Conservation (phyloP, 225 moss, liverwort and hornwort genomes). For the Rhytidiadelphus loreus region DNA sequence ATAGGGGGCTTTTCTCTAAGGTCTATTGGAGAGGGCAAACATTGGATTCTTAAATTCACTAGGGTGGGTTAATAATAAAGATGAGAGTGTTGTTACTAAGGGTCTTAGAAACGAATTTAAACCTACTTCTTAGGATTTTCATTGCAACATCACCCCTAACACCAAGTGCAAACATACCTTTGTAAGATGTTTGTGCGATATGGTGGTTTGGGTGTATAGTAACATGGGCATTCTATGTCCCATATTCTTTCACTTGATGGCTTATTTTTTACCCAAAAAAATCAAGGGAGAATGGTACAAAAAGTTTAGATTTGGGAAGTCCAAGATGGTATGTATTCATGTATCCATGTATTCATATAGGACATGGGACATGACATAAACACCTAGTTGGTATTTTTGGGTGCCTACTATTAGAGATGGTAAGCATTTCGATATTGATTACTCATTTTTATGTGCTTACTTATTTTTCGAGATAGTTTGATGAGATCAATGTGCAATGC, state of each 20-base stretch:
- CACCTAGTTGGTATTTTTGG: neutral
- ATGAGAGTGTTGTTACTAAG: too few species aligned
- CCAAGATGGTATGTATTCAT: neutral
- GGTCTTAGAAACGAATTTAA: too few species aligned
- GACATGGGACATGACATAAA: neutral
- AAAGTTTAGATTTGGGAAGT: rapidly evolving
- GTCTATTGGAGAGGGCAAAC: too few species aligned
- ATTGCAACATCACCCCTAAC: too few species aligned
- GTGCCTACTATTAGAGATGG: neutral
- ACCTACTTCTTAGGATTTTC: too few species aligned
- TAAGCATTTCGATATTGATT: neutral
- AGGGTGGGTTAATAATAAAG: too few species aligned
- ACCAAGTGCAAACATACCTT: too few species aligned
- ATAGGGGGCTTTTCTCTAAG: too few species aligned
- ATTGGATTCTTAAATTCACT: too few species aligned
- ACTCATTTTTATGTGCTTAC: neutral
- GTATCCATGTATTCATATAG: rapidly evolving
- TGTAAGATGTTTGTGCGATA: too few species aligned
- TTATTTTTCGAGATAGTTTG: too few species aligned
- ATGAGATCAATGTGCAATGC: neutral
- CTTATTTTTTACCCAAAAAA: neutral
- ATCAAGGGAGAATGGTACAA: neutral
- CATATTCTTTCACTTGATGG: neutral
- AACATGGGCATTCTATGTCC: neutral
- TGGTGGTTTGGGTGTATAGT: too few species aligned